Percentiles rank a stretch among this genome's conserved stretches.
Evolutionary conservation across 495 filamentous ascomycete genomes (phyloP).

Genomic region (Lindgomyces ingoldianus): DNA sequence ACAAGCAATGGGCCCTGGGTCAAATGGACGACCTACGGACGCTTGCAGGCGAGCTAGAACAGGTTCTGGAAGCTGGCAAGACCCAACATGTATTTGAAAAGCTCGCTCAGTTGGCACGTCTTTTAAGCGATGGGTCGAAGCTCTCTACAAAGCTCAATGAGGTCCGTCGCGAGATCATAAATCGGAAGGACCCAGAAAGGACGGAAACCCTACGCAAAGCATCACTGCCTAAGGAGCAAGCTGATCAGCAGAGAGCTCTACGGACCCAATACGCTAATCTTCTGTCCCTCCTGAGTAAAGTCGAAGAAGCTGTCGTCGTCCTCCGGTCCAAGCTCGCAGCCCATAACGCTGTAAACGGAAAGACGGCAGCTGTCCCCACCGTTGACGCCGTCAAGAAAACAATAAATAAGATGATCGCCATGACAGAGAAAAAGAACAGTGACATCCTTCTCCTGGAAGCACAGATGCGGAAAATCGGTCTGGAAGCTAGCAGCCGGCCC

Average conservation of each 20-base stretch:
- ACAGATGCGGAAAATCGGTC: conserved; percentile 71
- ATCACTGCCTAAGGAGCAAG: conserved; percentile 80
- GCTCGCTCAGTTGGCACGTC: conserved; percentile 58
- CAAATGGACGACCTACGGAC: conserved; percentile 66
- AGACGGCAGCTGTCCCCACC: conserved; percentile 63
- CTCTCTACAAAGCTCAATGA: conserved; percentile 71
- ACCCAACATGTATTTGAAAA: conserved; percentile 65
- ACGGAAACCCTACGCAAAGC: conserved; percentile 60
- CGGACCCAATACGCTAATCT: conserved; percentile 68
- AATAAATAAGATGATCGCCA: conserved; percentile 86
- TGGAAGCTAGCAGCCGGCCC: conserved; percentile 14
- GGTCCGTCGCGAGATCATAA: conserved; percentile 67
- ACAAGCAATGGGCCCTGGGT: conserved; percentile 66
- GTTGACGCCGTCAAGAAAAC: conserved; percentile 90
- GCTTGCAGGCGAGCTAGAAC: conserved; percentile 60
- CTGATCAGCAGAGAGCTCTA: conserved; percentile 77
- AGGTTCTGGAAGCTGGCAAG: conserved; percentile 62
- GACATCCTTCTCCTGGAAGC: conserved; percentile 88
- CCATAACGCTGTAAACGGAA: conserved; percentile 45
- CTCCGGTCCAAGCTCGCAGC: conserved; percentile 77
- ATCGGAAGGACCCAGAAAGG: conserved; percentile 63
- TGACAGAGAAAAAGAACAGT: conserved; percentile 82
- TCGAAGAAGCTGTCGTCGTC: conserved; percentile 78
- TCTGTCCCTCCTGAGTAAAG: conserved; percentile 70
- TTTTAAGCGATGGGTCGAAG: conserved; percentile 66